phyloP scores from a whole-genome alignment of 2,329 filamentous ascomycete genomes.

The Aspergillus pseudonomiae region DNA sequence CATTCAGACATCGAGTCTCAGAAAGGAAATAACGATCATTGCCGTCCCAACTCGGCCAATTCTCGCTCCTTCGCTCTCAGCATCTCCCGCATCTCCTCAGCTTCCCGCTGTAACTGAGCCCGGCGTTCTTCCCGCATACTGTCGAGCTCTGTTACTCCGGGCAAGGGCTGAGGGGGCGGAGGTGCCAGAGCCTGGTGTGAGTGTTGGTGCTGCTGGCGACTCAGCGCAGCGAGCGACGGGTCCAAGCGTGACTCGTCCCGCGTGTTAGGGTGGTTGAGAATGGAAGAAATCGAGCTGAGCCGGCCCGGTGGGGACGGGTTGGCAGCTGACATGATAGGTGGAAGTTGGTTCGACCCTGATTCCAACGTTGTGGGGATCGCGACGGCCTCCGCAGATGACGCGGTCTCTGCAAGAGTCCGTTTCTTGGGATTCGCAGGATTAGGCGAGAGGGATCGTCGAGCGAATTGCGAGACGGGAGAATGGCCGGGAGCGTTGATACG shows the following conservation, averaged over 20 bases:
- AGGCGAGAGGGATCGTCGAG: conserved; percentile 37
- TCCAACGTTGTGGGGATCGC: conserved; percentile 35
- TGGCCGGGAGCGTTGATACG: conserved; percentile 27
- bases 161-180: conserved; percentile 31
- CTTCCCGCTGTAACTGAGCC: conserved; percentile 69
- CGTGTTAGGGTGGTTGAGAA: conserved; percentile 62
- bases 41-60: conserved; percentile 57
- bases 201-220: conserved; percentile 34
- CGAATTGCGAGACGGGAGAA: conserved; percentile 34
- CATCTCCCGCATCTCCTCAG: conserved; percentile 74
- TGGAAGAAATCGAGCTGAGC: conserved; percentile 74
- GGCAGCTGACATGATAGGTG: conserved; percentile 41
- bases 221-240: conserved; percentile 38
- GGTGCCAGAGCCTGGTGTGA: conserved; percentile 28
- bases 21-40: conserved; percentile 17
- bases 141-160: conserved; percentile 50
- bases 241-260: conserved; percentile 46
- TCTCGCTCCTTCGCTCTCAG: conserved; percentile 75
- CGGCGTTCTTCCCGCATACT: conserved; percentile 63
- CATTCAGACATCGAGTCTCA: conserved; percentile 12
- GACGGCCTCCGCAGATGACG: conserved; percentile 28
- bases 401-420: conserved; percentile 39
- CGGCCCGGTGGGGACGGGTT: conserved; percentile 56
- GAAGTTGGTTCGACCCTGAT: conserved; percentile 41
- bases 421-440: conserved; percentile 38